A percentile compares a stretch with the other conserved stretches of the same genome.
Conservation (phyloP, 73 alveolate species). For the Halteria grandinella region DNA sequence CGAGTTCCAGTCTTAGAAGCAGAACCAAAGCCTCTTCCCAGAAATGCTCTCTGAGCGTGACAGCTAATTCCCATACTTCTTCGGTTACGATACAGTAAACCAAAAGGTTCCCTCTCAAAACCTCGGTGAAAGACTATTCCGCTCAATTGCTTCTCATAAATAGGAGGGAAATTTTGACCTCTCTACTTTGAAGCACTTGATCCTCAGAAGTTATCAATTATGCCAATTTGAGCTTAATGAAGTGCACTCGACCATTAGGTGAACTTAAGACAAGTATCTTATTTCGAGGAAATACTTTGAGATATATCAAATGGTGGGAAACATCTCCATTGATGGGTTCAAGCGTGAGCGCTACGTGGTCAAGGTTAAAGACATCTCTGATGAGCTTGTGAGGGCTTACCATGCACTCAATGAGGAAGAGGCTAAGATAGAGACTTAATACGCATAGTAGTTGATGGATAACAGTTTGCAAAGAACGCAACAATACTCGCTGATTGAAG, state of each 20-base stretch:
- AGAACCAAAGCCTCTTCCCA: not conserved
- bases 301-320: conserved; percentile 35
- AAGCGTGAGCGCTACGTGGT: conserved; percentile 58
- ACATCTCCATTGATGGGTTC: conserved; percentile 68
- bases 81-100: conserved; percentile 17
- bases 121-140: no score
- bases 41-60: conserved; percentile 24
- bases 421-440: not conserved
- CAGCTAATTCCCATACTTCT: conserved; percentile 3
- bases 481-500: no score
- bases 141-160: conserved; percentile 9
- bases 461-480: no score
- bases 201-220: no score
- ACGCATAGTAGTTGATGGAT: not conserved
- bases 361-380: conserved; percentile 45
- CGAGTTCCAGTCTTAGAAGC: conserved; percentile 1
- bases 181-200: not conserved
- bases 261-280: conserved; percentile 9
- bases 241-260: no score
- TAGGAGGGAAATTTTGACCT: conserved; percentile 15
- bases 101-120: no score
- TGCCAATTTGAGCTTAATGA: no score
- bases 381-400: conserved; percentile 33
- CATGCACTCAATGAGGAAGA: conserved; percentile 47
- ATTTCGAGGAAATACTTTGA: conserved; percentile 46